These are phyloP conservation scores for Leishmania braziliensis DNA, from an alignment of 208 protist species.

Conservation along the genomic window DNA sequence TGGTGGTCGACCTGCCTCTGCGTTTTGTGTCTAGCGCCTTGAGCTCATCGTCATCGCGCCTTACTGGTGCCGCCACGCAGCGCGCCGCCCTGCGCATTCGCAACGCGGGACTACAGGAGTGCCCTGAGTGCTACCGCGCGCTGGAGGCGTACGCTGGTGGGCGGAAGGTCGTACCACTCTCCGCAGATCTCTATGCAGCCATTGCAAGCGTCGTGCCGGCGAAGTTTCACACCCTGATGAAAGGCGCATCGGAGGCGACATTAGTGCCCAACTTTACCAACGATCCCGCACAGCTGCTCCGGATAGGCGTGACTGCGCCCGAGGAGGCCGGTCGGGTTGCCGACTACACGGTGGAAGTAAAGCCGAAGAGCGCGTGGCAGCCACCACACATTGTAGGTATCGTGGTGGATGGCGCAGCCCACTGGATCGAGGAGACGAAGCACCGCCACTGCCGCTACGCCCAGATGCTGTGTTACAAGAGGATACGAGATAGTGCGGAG, in stretches of 20 bases:
- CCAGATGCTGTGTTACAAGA: slow-evolving; percentile 54
- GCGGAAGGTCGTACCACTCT: slow-evolving; percentile 23
- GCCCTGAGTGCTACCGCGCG: slow-evolving; percentile 31
- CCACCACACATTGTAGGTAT: slow-evolving; percentile 63
- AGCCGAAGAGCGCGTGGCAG: slow-evolving; percentile 73
- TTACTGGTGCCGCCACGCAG: slow-evolving; percentile 4
- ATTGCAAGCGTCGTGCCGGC: slow-evolving; percentile 26
- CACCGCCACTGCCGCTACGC: slow-evolving; percentile 64
- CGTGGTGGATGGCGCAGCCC: slow-evolving; percentile 35
- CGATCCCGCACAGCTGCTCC: slow-evolving; percentile 28
- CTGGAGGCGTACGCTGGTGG: slow-evolving; percentile 35
- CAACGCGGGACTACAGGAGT: slow-evolving; percentile 20
- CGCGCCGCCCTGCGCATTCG: slow-evolving; percentile 32
- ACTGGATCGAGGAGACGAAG: slow-evolving; percentile 57
- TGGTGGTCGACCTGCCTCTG: slow-evolving; percentile 34
- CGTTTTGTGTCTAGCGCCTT: background rate
- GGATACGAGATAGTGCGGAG: slow-evolving; percentile 5
- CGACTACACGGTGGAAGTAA: slow-evolving; percentile 68
- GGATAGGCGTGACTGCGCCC: slow-evolving; percentile 5
- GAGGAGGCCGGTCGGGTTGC: slow-evolving; percentile 14
- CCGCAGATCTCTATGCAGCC: slow-evolving; percentile 14
- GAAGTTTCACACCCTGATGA: slow-evolving; percentile 19
- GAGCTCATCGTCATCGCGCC: background rate
- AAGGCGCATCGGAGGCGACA: slow-evolving; percentile 28
- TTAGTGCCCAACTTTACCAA: slow-evolving; percentile 47